phyloP scores from a whole-genome alignment of 2,329 filamentous ascomycete genomes.

The Magnaporthiopsis rhizophila region DNA sequence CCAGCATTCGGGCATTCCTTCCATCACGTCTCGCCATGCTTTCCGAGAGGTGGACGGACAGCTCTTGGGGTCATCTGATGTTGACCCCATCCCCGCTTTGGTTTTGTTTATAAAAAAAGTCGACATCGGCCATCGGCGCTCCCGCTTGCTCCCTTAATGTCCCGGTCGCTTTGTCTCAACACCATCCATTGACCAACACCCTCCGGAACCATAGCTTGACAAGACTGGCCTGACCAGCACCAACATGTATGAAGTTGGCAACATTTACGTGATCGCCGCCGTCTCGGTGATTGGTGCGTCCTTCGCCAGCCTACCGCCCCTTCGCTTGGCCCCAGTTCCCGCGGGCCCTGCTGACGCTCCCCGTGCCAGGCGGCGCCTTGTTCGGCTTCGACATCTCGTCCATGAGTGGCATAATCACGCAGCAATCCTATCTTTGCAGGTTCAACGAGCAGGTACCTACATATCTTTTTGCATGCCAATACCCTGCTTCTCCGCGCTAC shows the following conservation, averaged over 20 bases:
- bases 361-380: conserved; percentile 26
- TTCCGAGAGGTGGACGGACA: neutral
- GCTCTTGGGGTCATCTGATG: neutral
- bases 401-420: conserved; percentile 35
- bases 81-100: neutral
- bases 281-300: conserved; percentile 32
- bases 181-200: neutral
- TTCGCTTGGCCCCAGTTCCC: neutral
- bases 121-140: neutral
- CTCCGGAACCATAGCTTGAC: too few relatives aligned
- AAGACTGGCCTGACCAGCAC: neutral
- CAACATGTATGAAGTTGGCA: conserved; percentile 20
- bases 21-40: neutral
- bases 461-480: neutral
- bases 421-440: conserved; percentile 32
- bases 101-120: neutral
- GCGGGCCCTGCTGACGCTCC: neutral
- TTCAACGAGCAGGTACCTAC: conserved; percentile 26
- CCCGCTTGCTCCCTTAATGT: neutral
- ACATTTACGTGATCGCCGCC: conserved; percentile 35
- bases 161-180: neutral
- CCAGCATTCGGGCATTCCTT: neutral
- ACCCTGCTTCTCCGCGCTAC: neutral
- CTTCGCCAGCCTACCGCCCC: neutral
- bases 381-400: conserved; percentile 39